These are phyloP conservation scores for Verbena officinalis DNA, from an alignment of 257 asterid species.

Conservation along the genomic window DNA sequence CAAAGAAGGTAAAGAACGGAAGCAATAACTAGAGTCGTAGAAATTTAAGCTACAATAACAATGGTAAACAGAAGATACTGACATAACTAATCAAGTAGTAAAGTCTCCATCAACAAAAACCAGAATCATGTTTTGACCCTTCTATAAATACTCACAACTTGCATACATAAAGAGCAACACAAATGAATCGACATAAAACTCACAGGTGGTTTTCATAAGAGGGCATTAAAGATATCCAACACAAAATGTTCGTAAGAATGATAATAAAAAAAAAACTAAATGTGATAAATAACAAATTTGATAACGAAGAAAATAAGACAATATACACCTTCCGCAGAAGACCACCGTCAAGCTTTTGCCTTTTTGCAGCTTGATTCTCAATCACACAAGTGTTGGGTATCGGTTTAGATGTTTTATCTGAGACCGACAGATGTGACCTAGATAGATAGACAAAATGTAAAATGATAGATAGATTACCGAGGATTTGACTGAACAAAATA, in stretches of 20 bases:
- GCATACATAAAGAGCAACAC: neutral
- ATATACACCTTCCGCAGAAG: constrained; percentile 66
- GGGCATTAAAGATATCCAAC: neutral
- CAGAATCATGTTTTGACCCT: neutral
- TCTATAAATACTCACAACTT: neutral
- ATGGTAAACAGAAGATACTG: neutral
- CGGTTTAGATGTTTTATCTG: constrained; percentile 53
- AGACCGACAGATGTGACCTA: constrained; percentile 51
- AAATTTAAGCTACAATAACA: neutral
- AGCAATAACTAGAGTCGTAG: neutral
- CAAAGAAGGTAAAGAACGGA: neutral
- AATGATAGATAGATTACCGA: constrained; percentile 52
- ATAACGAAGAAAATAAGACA: neutral
- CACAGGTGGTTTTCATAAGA: neutral
- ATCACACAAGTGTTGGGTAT: constrained; percentile 38
- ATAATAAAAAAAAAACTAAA: constrained; percentile 8
- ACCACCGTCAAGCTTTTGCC: constrained; percentile 97
- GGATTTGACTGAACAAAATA: constrained; percentile 34
- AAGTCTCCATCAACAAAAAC: neutral
- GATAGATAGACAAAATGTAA: neutral
- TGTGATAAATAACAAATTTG: constrained; percentile 2
- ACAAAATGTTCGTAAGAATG: neutral
- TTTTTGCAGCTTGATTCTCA: constrained; percentile 93
- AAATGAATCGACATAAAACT: neutral
- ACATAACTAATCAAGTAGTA: neutral